phyloP scores from a whole-genome alignment of 805 yeast genomes.

The Yamadazyma endophytica region DNA sequence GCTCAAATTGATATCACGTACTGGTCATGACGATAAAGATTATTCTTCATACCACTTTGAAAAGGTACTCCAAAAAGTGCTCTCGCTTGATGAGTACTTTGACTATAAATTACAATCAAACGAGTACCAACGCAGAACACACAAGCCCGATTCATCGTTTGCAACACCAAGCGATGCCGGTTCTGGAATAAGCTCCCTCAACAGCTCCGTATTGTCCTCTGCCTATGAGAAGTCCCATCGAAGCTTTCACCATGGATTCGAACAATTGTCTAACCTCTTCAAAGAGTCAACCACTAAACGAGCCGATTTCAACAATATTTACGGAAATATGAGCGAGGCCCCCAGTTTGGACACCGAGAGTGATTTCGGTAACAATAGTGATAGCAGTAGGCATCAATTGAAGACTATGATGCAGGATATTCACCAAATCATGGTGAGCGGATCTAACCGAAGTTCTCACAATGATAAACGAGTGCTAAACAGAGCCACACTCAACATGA shows the following conservation, averaged over 20 bases:
- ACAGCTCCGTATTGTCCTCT: too few species aligned
- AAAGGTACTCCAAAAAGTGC: constrained; percentile 14
- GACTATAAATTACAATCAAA: constrained; percentile 8
- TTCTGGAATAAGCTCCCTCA: too few species aligned
- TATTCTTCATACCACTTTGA: constrained; percentile 13
- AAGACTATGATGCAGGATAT: constrained; percentile 28
- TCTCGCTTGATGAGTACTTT: constrained; percentile 13
- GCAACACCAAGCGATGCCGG: background rate
- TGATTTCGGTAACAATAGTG: too few species aligned
- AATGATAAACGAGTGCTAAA: constrained; percentile 3
- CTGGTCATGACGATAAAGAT: constrained; percentile 5
- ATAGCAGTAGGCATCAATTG: constrained; percentile 11
- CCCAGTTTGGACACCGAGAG: too few species aligned
- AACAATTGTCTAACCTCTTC: too few species aligned
- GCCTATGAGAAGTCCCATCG: too few species aligned
- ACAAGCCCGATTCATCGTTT: too few species aligned
- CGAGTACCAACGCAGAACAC: too few species aligned
- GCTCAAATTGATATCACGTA: constrained; percentile 5
- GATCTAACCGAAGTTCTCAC: constrained; percentile 6
- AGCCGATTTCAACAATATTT: too few species aligned
- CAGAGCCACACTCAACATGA: constrained; percentile 10
- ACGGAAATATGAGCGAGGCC: too few species aligned
- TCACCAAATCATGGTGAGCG: constrained; percentile 21
- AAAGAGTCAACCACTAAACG: too few species aligned
- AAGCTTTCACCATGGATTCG: too few species aligned